Evolutionary conservation across 805 yeast species (phyloP), one percentile per base, ranked within the genome.

Genomic region (Wickerhamiella sergipiensis): DNA sequence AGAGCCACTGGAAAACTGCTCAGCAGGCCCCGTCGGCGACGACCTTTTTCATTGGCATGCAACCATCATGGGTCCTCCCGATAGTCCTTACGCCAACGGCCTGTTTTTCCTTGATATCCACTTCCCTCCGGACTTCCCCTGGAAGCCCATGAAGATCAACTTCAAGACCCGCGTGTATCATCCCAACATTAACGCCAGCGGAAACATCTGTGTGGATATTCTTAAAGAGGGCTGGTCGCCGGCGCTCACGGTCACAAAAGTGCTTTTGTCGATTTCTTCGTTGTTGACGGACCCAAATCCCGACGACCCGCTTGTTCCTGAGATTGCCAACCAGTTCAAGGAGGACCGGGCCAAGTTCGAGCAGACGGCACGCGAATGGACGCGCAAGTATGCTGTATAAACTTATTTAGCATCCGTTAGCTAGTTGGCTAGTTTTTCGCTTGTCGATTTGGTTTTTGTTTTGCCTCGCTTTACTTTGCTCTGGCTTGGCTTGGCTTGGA

Each of bases 11-110:
- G 85, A 97, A 56, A 89, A 96, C 45, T 92, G 97, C 72, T 88
- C 97, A 22, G 98, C 98, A 10, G 98, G 98, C 43, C 98, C 98
- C 61, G 92, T 87, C 45, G 97, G 97, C 46, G 97, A 92, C 62
- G 98, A 90, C 69, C 74, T 90, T 65, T 92, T 84, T 73, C 97
- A 90, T 75, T 92, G 98, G 98, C 97, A 92, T 73, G 98, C 97
- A 43, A 89, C 97, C 44, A 92, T 92, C 67, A 87, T 92, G 94
- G 98, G 98, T 47, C 98, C 98, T 48, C 79, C 95, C 59, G 97
- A 92, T 71, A 85, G 96, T 46, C 75, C 85, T 54, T 80, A 79
- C 61, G 76, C 83, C 39, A 90, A 90, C 58, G 98, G 97, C 64
- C 96, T 90, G 45, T 92, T 92, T 71, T 92, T 92, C 77, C 78